Conservation (phyloP, 495 filamentous ascomycete species). For the Elaphomyces granulatus region DNA sequence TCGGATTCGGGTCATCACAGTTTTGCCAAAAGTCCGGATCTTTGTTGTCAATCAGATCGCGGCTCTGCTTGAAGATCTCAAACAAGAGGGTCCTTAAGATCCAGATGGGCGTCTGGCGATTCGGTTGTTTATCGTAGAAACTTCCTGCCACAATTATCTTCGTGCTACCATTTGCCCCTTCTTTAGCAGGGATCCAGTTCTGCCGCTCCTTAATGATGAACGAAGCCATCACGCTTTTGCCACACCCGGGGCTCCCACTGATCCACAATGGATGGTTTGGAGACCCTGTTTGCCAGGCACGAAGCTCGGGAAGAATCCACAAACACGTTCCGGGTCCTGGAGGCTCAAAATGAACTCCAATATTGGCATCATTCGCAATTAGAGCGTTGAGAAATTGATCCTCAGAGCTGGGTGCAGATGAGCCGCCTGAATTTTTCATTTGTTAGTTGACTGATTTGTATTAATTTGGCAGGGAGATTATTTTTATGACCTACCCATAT, state of each 20-base stretch:
- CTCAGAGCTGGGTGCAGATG: too few relatives aligned
- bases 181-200: background rate
- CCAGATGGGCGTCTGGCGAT: slow-evolving; percentile 1
- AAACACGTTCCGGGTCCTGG: slow-evolving; percentile 3
- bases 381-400: slow-evolving; percentile 2
- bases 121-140: slow-evolving; percentile 4
- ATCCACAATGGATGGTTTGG: slow-evolving; percentile 1
- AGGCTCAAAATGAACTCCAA: too few relatives aligned
- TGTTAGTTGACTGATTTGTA: too few relatives aligned
- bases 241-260: slow-evolving; percentile 1
- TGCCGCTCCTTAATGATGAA: slow-evolving; percentile 1
- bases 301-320: slow-evolving; percentile 1
- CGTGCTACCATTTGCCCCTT: background rate
- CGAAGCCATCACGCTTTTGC: slow-evolving; percentile 1
- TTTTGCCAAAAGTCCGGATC: too few relatives aligned
- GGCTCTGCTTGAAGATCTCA: slow-evolving; percentile 1
- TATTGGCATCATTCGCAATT: slow-evolving; percentile 2
- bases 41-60: slow-evolving; percentile 1
- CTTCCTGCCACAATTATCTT: slow-evolving; percentile 2
- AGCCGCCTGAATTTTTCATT: too few relatives aligned
- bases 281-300: slow-evolving; percentile 1
- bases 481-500: slow-evolving; percentile 1
- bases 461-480: too few relatives aligned
- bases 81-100: slow-evolving; percentile 2
- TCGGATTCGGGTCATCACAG: too few relatives aligned